Percentiles rank a stretch among this genome's conserved stretches.
phyloP scores from a whole-genome alignment of 2,329 filamentous ascomycete species.

The Polychaeton citri region DNA sequence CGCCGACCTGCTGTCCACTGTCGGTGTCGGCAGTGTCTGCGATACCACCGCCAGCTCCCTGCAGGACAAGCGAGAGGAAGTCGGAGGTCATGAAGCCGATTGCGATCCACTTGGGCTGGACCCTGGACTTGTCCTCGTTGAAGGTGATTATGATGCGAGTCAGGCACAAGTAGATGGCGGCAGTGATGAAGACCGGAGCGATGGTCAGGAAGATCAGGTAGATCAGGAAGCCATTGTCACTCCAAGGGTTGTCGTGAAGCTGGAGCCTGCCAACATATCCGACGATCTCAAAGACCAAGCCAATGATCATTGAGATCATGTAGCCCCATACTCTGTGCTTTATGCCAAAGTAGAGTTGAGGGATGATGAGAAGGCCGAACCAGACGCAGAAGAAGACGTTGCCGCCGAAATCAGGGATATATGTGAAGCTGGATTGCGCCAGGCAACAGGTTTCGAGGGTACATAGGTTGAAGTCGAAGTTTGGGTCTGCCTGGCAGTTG shows the following conservation, averaged over 20 bases:
- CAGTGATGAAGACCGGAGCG: constrained; percentile 43
- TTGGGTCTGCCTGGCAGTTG: constrained; percentile 6
- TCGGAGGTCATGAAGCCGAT: constrained; percentile 46
- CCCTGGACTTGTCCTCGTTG: constrained; percentile 23
- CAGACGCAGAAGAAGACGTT: constrained; percentile 37
- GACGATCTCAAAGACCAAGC: constrained; percentile 37
- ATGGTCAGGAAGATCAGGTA: constrained; percentile 46
- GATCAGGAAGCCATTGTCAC: constrained; percentile 35
- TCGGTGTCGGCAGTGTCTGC: constrained; percentile 34
- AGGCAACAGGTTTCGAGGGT: constrained; percentile 18
- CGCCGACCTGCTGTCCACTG: constrained; percentile 31
- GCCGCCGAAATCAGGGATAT: constrained; percentile 34
- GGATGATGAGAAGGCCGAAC: constrained; percentile 35
- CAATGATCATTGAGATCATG: constrained; percentile 34
- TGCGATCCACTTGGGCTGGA: constrained; percentile 26
- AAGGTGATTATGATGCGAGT: constrained; percentile 45
- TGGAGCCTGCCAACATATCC: constrained; percentile 45
- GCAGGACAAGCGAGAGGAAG: constrained; percentile 40
- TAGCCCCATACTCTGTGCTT: constrained; percentile 44
- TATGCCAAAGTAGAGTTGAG: constrained; percentile 37
- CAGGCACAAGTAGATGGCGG: constrained; percentile 43
- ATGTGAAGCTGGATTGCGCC: constrained; percentile 33
- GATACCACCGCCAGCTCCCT: constrained; percentile 44
- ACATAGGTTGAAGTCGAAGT: constrained; percentile 9
- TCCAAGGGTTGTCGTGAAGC: constrained; percentile 41